Base-by-base conservation (phyloP, 345 rosid species). In the Excoecaria agallocha region DNA sequence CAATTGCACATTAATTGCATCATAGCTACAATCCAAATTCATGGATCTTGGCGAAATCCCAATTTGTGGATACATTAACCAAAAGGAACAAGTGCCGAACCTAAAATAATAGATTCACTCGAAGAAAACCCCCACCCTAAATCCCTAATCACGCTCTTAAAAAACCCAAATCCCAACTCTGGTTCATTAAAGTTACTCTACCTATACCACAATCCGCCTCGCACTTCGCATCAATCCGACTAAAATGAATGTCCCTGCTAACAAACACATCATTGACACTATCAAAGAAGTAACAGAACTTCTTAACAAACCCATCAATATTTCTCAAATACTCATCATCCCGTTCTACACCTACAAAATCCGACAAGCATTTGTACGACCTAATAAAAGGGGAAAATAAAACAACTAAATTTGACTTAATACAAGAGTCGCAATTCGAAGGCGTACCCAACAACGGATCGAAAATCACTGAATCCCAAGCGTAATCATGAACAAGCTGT, bases 101-200 rank as follows among this genome's bases (percentile, higher is more conserved):
- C 93, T 39, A 87, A 72, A 75, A 91, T 54, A 71, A 91, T 76
- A 0, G 89, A 88, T 70, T 93, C 93, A 51, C 87, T 84, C 0
- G 96, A 90, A 79, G 93, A 91, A 82, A 84, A 84, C 0, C 98
- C 99, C 99, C 98, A 95, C 35, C 94, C 92, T 65, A 93, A 82
- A 64, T 79, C 89, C 87, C 78, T 82, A 74, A 90, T 81, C 15
- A 84, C 96, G 65, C 71, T 66, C 79, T 77, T 78, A 61, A 91
- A 82, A 84, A 76, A 70, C 80, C 80, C 74, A 71, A 74, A 80
- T 66, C 75, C 77, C 48, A 67, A 70, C 59, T 62, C 85, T 25
- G 74, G 10, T 37, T 75, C 76, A 8, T 61, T 68, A n/a, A 6
- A 57, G 30, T 68, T 81, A 51, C 54, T 68, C 70, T 63, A 54